phyloP scores from a whole-genome alignment of 108 stramenopile species.

The Craspedostauros australis region DNA sequence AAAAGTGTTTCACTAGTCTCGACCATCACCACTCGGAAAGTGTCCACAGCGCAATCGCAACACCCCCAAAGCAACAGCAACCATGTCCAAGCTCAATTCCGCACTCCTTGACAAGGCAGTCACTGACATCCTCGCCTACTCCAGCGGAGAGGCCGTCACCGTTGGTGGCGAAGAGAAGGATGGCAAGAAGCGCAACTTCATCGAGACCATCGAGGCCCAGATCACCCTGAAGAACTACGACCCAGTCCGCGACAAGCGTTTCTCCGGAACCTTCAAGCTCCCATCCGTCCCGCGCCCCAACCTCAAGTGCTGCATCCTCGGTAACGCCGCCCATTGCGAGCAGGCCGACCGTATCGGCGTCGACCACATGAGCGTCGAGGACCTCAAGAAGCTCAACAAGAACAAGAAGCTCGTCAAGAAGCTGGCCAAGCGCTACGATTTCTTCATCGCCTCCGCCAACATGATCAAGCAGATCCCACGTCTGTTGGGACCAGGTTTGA shows the following conservation, averaged over 20 bases:
- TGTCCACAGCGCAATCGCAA: constrained; percentile 4
- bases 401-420: constrained; percentile 99
- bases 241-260: constrained; percentile 99
- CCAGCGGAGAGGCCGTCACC: constrained; percentile 36
- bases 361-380: constrained; percentile 96
- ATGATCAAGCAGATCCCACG: constrained; percentile 99
- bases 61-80: constrained; percentile 17
- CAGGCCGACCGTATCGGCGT: constrained; percentile 97
- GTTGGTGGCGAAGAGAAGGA: constrained; percentile 53
- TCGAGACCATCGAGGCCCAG: constrained; percentile 96
- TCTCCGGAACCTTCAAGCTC: constrained; percentile 99
- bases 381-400: constrained; percentile 99
- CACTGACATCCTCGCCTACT: constrained; percentile 40
- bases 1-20: constrained; percentile 15
- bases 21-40: constrained; percentile 67
- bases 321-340: constrained; percentile 98
- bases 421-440: constrained; percentile 99
- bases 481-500: constrained; percentile 98
- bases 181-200: constrained; percentile 99
- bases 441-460: constrained; percentile 98
- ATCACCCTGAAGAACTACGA: constrained; percentile 99
- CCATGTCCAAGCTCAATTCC: constrained; percentile 86
- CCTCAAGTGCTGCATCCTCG: constrained; percentile 98
- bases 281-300: constrained; percentile 91
- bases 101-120: constrained; percentile 71